Evolutionary conservation across 2,329 filamentous ascomycete species (phyloP).

Genomic region (Fonsecaea nubica): DNA sequence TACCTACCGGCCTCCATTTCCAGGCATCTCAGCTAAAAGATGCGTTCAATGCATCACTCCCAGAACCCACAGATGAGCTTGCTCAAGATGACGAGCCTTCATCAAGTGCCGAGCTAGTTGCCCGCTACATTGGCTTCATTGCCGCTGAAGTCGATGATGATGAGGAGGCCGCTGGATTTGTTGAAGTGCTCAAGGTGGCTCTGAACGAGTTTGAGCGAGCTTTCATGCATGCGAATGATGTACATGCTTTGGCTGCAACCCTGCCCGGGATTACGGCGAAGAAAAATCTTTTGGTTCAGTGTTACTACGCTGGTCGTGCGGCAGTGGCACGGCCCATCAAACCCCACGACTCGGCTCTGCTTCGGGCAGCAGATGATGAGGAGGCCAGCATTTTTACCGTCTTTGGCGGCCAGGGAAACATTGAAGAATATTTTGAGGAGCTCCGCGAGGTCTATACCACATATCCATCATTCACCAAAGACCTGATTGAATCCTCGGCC

Average conservation of each 20-base stretch:
- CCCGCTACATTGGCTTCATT: conserved; percentile 89
- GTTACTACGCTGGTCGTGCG: conserved; percentile 88
- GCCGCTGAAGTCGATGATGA: conserved; percentile 90
- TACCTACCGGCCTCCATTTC: conserved; percentile 94
- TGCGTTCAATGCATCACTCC: conserved; percentile 82
- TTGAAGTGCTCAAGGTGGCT: conserved; percentile 89
- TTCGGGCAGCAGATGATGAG: conserved; percentile 84
- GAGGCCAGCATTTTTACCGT: conserved; percentile 89
- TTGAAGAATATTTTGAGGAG: conserved; percentile 99
- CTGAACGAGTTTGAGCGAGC: conserved; percentile 96
- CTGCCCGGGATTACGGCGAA: conserved; percentile 91
- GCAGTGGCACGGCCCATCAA: conserved; percentile 86
- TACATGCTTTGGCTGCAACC: conserved; percentile 83
- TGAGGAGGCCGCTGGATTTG: conserved; percentile 82
- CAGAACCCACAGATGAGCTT: conserved; percentile 91
- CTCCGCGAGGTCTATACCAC: conserved; percentile 88
- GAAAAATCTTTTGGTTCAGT: conserved; percentile 85
- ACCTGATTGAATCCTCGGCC: conserved; percentile 80
- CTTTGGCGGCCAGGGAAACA: conserved; percentile 97
- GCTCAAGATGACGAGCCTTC: conserved; percentile 99
- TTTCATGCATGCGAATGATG: conserved; percentile 93
- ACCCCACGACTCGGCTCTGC: conserved; percentile 89
- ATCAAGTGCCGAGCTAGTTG: conserved; percentile 88
- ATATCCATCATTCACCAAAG: conserved; percentile 88
- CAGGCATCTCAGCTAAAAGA: conserved; percentile 95